phyloP scores from a whole-genome alignment of 2,329 filamentous ascomycete genomes.

The Penicillium concentricum region DNA sequence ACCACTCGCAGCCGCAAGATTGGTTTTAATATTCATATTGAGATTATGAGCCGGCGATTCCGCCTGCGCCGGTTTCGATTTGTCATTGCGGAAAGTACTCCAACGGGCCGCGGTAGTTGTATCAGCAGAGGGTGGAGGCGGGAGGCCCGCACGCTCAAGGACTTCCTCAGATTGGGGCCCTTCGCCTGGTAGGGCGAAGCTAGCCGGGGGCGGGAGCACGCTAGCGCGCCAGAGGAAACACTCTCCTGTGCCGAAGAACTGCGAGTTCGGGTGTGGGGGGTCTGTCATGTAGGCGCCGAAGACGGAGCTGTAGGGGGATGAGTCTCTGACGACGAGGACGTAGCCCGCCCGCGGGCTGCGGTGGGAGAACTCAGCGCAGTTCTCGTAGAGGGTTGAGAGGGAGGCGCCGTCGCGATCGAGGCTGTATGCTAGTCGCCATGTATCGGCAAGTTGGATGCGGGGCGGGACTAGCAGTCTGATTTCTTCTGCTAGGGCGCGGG shows the following conservation, averaged over 20 bases:
- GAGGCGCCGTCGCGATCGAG: constrained; percentile 90
- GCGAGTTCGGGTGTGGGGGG: constrained; percentile 72
- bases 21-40: constrained; percentile 27
- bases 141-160: constrained; percentile 56
- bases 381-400: constrained; percentile 79
- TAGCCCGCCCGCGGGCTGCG: constrained; percentile 74
- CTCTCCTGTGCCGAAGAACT: constrained; percentile 95
- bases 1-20: constrained; percentile 23
- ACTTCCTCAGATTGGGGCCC: constrained; percentile 38
- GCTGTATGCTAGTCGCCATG: constrained; percentile 84
- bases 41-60: constrained; percentile 22
- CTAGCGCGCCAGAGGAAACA: constrained; percentile 88
- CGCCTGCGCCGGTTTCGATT: constrained; percentile 10
- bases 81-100: constrained; percentile 54
- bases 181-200: constrained; percentile 10
- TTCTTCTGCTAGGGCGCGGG: constrained; percentile 77
- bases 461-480: constrained; percentile 86
- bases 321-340: constrained; percentile 82
- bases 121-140: constrained; percentile 68
- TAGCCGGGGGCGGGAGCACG: constrained; percentile 51
- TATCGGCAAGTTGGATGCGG: constrained; percentile 79
- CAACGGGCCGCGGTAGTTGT: constrained; percentile 60
- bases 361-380: constrained; percentile 65
- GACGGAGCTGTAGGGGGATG: constrained; percentile 49
- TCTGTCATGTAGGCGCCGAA: constrained; percentile 96